phyloP scores from a whole-genome alignment of 2,329 filamentous ascomycete genomes.

The Pleomassaria siparia region DNA sequence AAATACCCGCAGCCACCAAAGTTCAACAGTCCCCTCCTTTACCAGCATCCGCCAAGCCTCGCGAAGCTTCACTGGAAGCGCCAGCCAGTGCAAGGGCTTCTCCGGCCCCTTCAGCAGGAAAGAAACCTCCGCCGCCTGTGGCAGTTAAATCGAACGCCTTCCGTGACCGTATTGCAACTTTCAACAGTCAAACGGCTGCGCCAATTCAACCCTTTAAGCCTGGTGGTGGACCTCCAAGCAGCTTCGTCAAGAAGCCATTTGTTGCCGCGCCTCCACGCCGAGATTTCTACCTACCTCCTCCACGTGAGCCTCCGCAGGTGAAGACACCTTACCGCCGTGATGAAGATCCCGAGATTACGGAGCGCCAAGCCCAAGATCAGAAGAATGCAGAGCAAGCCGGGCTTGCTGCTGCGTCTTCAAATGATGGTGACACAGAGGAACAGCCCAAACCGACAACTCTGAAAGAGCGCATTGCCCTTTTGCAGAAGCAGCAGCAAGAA shows the following conservation, averaged over 20 bases:
- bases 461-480: constrained; percentile 90
- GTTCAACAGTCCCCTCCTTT: constrained; percentile 33
- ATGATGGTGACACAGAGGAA: constrained; percentile 66
- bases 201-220: constrained; percentile 92
- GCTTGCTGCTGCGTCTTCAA: constrained; percentile 51
- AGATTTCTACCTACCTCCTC: constrained; percentile 82
- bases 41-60: constrained; percentile 27
- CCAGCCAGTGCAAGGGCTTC: constrained; percentile 45
- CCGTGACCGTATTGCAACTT: constrained; percentile 93
- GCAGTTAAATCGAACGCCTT: constrained; percentile 86
- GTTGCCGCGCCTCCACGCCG: constrained; percentile 92
- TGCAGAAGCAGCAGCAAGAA: constrained; percentile 93
- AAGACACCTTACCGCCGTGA: constrained; percentile 78
- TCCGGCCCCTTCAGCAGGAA: constrained; percentile 28
- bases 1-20: constrained; percentile 28
- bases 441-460: constrained; percentile 89
- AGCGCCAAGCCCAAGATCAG: constrained; percentile 65
- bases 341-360: constrained; percentile 70
- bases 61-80: constrained; percentile 35
- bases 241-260: constrained; percentile 95
- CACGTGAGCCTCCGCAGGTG: constrained; percentile 67
- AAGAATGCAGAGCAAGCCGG: constrained; percentile 71
- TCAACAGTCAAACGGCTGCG: constrained; percentile 85
- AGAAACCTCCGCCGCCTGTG: constrained; percentile 64
- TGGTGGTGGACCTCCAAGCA: constrained; percentile 58